Conservation (phyloP, 257 asterid genomes). For the Cynanchum wilfordii region DNA sequence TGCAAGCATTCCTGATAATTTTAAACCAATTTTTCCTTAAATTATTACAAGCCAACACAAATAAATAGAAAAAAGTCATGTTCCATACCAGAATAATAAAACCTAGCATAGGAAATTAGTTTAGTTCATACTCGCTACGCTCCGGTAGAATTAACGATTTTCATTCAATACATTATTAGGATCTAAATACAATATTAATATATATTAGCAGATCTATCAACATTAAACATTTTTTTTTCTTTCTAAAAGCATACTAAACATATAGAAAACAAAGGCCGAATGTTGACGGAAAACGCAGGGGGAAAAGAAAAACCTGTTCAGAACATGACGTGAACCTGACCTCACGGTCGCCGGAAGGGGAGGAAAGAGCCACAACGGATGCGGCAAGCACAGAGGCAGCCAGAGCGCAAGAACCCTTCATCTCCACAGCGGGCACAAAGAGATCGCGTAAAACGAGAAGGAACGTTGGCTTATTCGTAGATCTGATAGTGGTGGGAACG, state of each 20-base stretch:
- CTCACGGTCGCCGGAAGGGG: slow-evolving; percentile 5
- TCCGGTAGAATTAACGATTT: background rate
- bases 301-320: slow-evolving; percentile 27
- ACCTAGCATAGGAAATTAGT: background rate
- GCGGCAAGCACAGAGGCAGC: slow-evolving; percentile 18
- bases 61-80: too few relatives aligned
- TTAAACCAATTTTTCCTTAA: background rate
- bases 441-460: background rate
- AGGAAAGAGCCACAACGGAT: slow-evolving; percentile 16
- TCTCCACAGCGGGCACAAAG: background rate
- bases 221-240: background rate
- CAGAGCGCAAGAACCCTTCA: slow-evolving; percentile 22
- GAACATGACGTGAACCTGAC: slow-evolving; percentile 16
- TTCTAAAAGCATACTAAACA: background rate
- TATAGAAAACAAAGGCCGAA: background rate
- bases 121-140: background rate
- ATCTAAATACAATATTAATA: too few relatives aligned
- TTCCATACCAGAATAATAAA: too few relatives aligned
- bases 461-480: background rate
- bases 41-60: background rate
- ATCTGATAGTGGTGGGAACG: background rate
- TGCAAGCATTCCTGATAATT: background rate
- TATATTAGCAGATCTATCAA: background rate
- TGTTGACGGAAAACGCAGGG: background rate
- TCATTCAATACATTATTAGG: background rate